phyloP scores from a whole-genome alignment of 2,329 filamentous ascomycete species.

The Pseudogymnoascus sp. region DNA sequence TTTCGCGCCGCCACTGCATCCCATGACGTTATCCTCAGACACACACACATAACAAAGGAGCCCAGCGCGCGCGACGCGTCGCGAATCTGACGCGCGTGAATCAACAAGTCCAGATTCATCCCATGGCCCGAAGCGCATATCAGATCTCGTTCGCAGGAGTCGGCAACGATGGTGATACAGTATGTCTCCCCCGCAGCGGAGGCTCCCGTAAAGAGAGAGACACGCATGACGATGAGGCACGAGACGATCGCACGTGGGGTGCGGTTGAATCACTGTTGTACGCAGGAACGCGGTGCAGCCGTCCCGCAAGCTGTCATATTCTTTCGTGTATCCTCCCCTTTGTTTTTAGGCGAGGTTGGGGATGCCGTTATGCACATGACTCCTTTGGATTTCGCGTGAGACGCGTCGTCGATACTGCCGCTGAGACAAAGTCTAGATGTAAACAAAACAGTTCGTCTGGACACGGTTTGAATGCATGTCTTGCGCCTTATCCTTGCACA shows the following conservation, averaged over 20 bases:
- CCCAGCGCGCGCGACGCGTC: not conserved
- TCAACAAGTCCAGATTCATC: not conserved
- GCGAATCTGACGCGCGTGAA: not conserved
- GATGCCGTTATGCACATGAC: not conserved
- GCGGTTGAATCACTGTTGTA: not conserved
- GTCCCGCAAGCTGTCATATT: not conserved
- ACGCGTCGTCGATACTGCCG: not conserved
- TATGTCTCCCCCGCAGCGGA: not conserved
- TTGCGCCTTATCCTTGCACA: not conserved
- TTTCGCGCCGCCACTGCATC: not conserved
- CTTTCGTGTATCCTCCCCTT: not conserved
- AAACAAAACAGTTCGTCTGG: not conserved
- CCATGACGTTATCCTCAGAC: not conserved
- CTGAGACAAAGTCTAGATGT: not conserved
- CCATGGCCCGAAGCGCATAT: not conserved
- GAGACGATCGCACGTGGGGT: slow-evolving; percentile 3
- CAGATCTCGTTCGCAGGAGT: not conserved
- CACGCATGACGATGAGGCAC: not conserved
- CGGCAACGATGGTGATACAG: not conserved
- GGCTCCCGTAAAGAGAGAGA: not conserved
- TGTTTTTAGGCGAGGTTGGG: not conserved
- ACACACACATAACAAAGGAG: not conserved
- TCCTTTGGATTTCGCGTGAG: not conserved
- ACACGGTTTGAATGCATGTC: not conserved
- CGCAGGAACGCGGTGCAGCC: not conserved